Base-by-base conservation (phyloP, 129 eudicot genomes). In the Flaveria trinervia region DNA sequence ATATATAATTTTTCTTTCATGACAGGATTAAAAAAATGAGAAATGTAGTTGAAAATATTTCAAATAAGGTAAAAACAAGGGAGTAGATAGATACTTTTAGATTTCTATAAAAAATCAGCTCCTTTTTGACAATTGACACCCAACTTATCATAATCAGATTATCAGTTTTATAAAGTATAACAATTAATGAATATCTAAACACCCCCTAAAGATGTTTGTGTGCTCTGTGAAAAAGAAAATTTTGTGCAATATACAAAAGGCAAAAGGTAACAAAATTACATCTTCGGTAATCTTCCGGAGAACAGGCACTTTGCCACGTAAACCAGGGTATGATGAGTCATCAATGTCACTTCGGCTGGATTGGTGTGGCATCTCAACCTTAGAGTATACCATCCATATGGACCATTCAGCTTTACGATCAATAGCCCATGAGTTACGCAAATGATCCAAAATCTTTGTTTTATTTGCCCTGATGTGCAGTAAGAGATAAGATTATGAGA, bases 361-460 rank as follows among this genome's bases (percentile, higher is more conserved):
- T 62, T 89, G 99, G 78, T 87, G 90, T 75, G 99, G 97, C 96
- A 91, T 94, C 80, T 91, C 99, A 75, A 89, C 96, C 74, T 91
- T 94, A 25, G 93, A 87, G 87, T 94, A 80, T 49, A 94, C 97
- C 97, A 94, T 94, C 99, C 99, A 94, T 80, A 94, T 94, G 26
- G 99, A 94, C 99, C 99, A 94, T 88, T 94, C 99, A 33, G 97
- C 92, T 83, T 84, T 94, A 51, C 99, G 89, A 70, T 94, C 97
- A 79, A 68, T 59, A 69, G 97, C 92, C 97, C 97, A 94, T 15
- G 87, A 84, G 45, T 91, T 82, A 55, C 84, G 86, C 72, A 94
- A 84, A 84, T 75, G 84, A 64, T 94, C 97, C 79, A 88, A 78
- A 49, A 94, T 80, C 81, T 86, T 86, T 72, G 87, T 77, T 82